Evolutionary conservation across 1,284 basidiomycete genomes (phyloP).

Genomic region (Ustilago xerochloae): DNA sequence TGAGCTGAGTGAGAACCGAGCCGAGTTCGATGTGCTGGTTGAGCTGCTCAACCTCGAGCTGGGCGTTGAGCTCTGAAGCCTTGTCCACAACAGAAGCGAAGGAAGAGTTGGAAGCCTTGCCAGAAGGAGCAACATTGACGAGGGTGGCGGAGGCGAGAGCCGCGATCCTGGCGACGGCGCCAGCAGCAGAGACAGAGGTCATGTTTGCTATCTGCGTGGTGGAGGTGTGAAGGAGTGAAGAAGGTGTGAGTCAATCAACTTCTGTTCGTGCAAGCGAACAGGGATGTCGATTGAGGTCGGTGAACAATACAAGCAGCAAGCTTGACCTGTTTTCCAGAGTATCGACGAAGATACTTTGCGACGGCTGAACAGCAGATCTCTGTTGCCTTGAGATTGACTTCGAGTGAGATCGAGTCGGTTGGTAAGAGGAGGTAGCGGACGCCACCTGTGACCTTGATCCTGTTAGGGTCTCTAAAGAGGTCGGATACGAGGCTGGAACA

Average conservation of each 20-base stretch:
- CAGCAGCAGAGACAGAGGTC: constrained; percentile 45
- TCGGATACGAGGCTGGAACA: constrained; percentile 14
- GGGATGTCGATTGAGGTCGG: background rate
- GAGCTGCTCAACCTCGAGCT: constrained; percentile 51
- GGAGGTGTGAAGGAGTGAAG: background rate
- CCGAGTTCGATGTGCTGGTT: constrained; percentile 50
- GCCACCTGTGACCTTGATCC: constrained; percentile 27
- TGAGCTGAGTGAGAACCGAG: constrained; percentile 48
- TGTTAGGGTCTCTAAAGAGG: background rate
- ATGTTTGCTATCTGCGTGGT: constrained; percentile 16
- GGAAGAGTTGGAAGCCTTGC: constrained; percentile 32
- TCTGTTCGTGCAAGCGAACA: background rate
- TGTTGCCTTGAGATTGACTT: constrained; percentile 1
- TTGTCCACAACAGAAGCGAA: constrained; percentile 36
- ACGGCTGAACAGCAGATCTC: constrained; percentile 12
- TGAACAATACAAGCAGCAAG: background rate
- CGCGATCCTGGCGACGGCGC: constrained; percentile 49
- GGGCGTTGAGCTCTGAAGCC: constrained; percentile 29
- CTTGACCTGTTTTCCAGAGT: background rate
- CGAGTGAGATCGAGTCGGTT: background rate
- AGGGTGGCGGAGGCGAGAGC: constrained; percentile 44
- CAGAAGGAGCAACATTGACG: constrained; percentile 46
- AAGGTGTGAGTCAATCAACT: background rate
- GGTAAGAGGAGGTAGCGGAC: constrained; percentile 2
- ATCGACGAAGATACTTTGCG: background rate